Conservation (phyloP, 371 early-diverging fungal species). For the Synchytrium microbalum region DNA sequence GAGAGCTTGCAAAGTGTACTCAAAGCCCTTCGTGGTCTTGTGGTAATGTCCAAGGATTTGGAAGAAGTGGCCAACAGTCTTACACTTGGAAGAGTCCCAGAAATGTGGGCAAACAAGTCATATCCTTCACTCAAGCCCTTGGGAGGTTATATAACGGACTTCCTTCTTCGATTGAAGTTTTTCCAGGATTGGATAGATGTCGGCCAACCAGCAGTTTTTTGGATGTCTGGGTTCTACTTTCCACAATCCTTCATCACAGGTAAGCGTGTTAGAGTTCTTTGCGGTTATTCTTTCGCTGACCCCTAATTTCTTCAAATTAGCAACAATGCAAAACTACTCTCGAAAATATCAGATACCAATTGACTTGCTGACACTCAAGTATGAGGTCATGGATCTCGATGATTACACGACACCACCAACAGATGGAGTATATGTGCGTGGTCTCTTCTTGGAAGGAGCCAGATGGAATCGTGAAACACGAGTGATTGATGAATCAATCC, state of each 20-base stretch:
- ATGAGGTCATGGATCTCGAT: constrained; percentile 35
- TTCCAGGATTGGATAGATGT: constrained; percentile 45
- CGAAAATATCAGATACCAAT: constrained; percentile 48
- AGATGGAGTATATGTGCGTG: constrained; percentile 49
- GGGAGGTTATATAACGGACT: constrained; percentile 41
- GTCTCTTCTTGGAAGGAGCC: constrained; percentile 47
- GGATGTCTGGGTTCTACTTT: constrained; percentile 54
- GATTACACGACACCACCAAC: constrained; percentile 28
- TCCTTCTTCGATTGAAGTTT: constrained; percentile 38
- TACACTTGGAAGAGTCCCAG: constrained; percentile 43
- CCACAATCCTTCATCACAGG: constrained; percentile 53
- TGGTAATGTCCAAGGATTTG: constrained; percentile 53
- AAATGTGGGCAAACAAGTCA: constrained; percentile 46
- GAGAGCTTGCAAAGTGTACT: constrained; percentile 43
- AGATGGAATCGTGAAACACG: constrained; percentile 36
- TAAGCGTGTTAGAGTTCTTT: constrained; percentile 8
- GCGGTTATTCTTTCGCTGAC: neutral
- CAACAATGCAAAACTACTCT: constrained; percentile 51
- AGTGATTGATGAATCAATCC: constrained; percentile 36
- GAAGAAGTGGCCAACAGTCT: constrained; percentile 43
- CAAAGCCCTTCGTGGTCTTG: constrained; percentile 50
- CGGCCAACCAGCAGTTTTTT: constrained; percentile 42
- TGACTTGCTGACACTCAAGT: constrained; percentile 39
- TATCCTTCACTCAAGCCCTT: constrained; percentile 51
- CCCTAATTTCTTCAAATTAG: constrained; percentile 12